A percentile compares a stretch with the other conserved stretches of the same genome.
phyloP scores from a whole-genome alignment of 2,329 filamentous ascomycete genomes.

The Bipolaris victoriae region DNA sequence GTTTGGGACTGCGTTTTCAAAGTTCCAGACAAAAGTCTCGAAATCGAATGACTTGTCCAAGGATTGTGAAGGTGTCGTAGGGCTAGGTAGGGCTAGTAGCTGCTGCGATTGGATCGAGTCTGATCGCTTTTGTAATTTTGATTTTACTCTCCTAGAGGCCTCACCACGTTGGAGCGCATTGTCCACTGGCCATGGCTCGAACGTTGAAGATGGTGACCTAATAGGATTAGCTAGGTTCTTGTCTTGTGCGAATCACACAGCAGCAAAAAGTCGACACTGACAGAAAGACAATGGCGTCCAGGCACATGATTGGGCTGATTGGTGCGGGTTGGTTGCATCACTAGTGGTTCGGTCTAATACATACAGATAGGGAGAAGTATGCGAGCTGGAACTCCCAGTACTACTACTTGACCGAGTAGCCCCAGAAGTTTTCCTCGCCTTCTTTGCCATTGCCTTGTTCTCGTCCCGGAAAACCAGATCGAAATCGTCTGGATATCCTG shows the following conservation, averaged over 20 bases:
- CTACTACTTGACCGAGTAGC: constrained; percentile 26
- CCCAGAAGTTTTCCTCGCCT: constrained; percentile 58
- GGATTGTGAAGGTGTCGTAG: constrained; percentile 18
- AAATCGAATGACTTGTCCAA: constrained; percentile 29
- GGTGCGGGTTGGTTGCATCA: not conserved
- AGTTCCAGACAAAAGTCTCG: constrained; percentile 41
- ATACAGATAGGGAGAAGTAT: constrained; percentile 41
- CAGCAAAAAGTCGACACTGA: constrained; percentile 1
- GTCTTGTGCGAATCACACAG: not conserved
- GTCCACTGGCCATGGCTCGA: constrained; percentile 22
- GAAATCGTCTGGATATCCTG: constrained; percentile 65
- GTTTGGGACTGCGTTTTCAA: constrained; percentile 34
- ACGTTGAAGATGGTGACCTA: constrained; percentile 33
- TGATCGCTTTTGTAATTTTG: constrained; percentile 22
- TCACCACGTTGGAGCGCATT: constrained; percentile 6
- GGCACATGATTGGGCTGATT: not conserved
- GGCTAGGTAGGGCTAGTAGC: constrained; percentile 29
- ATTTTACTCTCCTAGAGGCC: constrained; percentile 14
- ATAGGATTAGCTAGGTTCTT: constrained; percentile 16
- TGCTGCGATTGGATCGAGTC: constrained; percentile 23
- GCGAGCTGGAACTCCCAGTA: constrained; percentile 29
- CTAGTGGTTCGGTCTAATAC: constrained; percentile 15
- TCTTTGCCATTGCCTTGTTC: constrained; percentile 69
- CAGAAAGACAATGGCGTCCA: not conserved
- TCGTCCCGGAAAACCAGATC: constrained; percentile 76